phyloP scores from a whole-genome alignment of 345 rosid species.

The Eucalyptus pauciflora region DNA sequence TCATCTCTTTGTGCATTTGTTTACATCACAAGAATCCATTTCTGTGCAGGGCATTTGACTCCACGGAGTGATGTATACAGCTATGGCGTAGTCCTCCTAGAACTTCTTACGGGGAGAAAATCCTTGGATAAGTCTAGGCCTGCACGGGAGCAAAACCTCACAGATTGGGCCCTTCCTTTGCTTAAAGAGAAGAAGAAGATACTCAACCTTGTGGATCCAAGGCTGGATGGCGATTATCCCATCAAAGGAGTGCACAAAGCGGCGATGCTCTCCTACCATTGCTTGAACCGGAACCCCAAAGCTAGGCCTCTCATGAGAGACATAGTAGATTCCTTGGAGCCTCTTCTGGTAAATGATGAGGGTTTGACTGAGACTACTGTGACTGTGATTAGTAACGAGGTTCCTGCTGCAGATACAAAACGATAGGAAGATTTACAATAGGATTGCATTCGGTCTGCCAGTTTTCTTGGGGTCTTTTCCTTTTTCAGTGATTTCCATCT shows the following conservation, averaged over 20 bases:
- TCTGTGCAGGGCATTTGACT: slow-evolving; percentile 62
- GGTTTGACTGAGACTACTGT: slow-evolving; percentile 17
- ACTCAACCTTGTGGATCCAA: slow-evolving; percentile 61
- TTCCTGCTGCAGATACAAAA: slow-evolving; percentile 19
- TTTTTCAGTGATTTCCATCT: neutral
- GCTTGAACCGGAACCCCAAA: slow-evolving; percentile 85
- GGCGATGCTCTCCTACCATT: slow-evolving; percentile 94
- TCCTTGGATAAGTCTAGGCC: slow-evolving; percentile 84
- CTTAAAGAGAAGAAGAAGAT: slow-evolving; percentile 88
- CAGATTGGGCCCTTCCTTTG: slow-evolving; percentile 88
- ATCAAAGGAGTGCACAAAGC: slow-evolving; percentile 74
- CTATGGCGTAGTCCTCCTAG: slow-evolving; percentile 71
- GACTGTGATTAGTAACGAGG: slow-evolving; percentile 32
- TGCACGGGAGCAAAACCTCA: slow-evolving; percentile 72
- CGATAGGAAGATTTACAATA: slow-evolving; percentile 10
- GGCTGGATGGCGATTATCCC: slow-evolving; percentile 68
- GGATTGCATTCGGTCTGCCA: neutral
- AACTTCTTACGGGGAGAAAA: slow-evolving; percentile 76
- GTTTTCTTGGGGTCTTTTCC: neutral
- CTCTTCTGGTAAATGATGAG: slow-evolving; percentile 51
- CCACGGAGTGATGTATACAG: slow-evolving; percentile 91
- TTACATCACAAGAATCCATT: neutral
- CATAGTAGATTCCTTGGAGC: slow-evolving; percentile 90
- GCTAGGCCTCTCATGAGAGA: slow-evolving; percentile 99
- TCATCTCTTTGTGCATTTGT: neutral